phyloP scores from a whole-genome alignment of 768 basidiomycete species.

The Leccinum longicurvipes region DNA sequence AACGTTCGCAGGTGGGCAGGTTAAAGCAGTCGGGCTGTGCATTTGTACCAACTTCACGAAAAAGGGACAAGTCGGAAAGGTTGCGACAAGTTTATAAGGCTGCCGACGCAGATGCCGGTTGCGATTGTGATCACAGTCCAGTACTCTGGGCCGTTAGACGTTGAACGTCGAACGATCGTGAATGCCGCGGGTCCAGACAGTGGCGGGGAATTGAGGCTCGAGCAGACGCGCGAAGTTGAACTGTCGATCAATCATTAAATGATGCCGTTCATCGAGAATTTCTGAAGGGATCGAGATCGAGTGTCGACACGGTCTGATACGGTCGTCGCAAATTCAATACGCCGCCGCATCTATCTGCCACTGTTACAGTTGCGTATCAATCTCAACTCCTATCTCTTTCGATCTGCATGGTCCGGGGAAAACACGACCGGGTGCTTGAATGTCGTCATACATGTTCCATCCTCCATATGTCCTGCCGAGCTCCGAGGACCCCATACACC shows the following conservation, averaged over 20 bases:
- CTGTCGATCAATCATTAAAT: conserved; percentile 1
- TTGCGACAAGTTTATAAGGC: background rate
- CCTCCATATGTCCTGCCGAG: background rate
- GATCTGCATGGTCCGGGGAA: background rate
- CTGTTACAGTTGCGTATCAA: background rate
- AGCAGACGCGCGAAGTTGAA: background rate
- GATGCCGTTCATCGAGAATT: background rate
- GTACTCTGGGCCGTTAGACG: background rate
- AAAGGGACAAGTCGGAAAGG: background rate
- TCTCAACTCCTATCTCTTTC: background rate
- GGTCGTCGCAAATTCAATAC: background rate
- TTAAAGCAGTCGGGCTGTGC: background rate
- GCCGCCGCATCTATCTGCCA: background rate
- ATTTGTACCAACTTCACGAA: conserved; percentile 1
- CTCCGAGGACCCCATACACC: background rate
- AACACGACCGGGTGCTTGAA: background rate
- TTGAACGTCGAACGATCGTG: background rate
- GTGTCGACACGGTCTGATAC: conserved; percentile 1
- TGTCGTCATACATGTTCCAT: background rate
- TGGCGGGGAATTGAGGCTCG: background rate
- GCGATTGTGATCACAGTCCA: background rate
- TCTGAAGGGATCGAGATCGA: background rate
- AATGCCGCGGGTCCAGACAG: background rate
- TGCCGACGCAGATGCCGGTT: background rate
- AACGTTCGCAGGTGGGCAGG: background rate